Conservation (phyloP, 495 filamentous ascomycete genomes). For the Hyaloscypha finlandica region DNA sequence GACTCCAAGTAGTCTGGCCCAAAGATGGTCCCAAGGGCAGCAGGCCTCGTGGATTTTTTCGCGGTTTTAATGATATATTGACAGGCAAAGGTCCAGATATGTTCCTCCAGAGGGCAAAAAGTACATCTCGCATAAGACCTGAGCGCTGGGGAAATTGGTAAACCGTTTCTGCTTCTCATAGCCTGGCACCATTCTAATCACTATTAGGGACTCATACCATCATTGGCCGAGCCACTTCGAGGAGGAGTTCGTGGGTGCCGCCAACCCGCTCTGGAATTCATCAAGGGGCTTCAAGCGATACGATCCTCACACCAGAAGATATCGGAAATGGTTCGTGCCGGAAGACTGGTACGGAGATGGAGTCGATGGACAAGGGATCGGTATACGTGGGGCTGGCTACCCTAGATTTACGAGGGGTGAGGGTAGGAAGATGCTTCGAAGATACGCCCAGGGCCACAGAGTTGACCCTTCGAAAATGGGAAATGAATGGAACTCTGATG, state of each 20-base stretch:
- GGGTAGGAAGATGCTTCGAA: slow-evolving; percentile 1
- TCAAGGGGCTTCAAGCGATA: slow-evolving; percentile 23
- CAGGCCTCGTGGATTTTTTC: slow-evolving; percentile 33
- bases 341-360: slow-evolving; percentile 17
- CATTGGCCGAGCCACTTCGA: neutral
- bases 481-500: slow-evolving; percentile 18
- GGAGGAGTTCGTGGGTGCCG: neutral
- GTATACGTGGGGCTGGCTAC: neutral
- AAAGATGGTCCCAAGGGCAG: slow-evolving; percentile 30
- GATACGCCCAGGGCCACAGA: neutral
- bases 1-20: slow-evolving; percentile 36
- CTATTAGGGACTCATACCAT: slow-evolving; percentile 30
- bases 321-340: slow-evolving; percentile 21
- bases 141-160: slow-evolving; percentile 33
- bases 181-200: neutral
- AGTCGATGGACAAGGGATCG: neutral
- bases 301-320: slow-evolving; percentile 26
- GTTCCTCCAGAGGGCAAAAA: slow-evolving; percentile 34
- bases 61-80: slow-evolving; percentile 43
- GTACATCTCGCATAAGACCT: slow-evolving; percentile 18
- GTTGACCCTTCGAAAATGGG: slow-evolving; percentile 22
- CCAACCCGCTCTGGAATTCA: neutral
- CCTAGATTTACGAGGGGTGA: slow-evolving; percentile 20
- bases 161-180: neutral
- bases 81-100: slow-evolving; percentile 47